phyloP scores from a whole-genome alignment of 208 protist genomes.

The Trypanosoma melophagium region DNA sequence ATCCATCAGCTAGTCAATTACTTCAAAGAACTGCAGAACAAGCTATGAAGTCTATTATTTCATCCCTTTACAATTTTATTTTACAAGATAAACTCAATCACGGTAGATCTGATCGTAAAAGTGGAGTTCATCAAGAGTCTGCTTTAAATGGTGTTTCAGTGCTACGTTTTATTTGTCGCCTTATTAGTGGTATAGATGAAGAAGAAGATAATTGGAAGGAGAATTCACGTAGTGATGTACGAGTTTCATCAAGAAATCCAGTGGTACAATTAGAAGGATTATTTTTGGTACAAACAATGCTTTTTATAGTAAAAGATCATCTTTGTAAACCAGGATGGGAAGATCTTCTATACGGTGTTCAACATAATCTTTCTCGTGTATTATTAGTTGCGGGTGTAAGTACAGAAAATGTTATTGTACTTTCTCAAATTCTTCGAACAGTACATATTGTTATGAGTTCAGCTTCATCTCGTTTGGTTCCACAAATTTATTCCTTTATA shows the following conservation, averaged over 20 bases:
- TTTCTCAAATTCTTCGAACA: constrained; percentile 81
- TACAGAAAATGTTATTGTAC: constrained; percentile 70
- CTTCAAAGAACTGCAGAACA: constrained; percentile 56
- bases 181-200: constrained; percentile 23
- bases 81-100: constrained; percentile 6
- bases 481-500: constrained; percentile 84
- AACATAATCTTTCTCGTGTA: constrained; percentile 73
- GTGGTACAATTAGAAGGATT: constrained; percentile 80
- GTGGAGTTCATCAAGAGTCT: background rate
- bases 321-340: constrained; percentile 16
- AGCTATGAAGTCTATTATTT: constrained; percentile 53
- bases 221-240: background rate
- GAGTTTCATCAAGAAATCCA: constrained; percentile 25
- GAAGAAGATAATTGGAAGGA: constrained; percentile 2
- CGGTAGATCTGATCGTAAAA: background rate
- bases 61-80: constrained; percentile 48
- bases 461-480: constrained; percentile 52
- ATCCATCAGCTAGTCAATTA: constrained; percentile 35
- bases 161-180: constrained; percentile 25
- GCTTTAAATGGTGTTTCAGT: constrained; percentile 13
- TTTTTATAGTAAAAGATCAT: constrained; percentile 49
- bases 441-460: constrained; percentile 66
- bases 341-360: constrained; percentile 46
- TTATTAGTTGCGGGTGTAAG: constrained; percentile 68
- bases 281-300: constrained; percentile 55